phyloP scores from a whole-genome alignment of 2,329 filamentous ascomycete species.

The Aspergillus brunneoviolaceus region DNA sequence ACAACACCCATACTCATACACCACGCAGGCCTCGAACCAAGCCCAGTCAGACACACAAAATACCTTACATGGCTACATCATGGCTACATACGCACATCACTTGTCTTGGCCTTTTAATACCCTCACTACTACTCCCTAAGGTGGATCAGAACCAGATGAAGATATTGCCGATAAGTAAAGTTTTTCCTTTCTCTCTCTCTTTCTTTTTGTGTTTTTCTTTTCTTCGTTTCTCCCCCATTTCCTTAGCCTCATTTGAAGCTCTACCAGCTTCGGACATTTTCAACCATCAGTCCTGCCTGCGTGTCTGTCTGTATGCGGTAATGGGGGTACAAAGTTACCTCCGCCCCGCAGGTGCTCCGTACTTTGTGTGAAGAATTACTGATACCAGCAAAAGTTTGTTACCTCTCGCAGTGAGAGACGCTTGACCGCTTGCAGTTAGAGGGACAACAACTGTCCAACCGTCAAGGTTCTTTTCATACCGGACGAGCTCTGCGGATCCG shows the following conservation, averaged over 20 bases:
- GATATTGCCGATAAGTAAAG: neutral
- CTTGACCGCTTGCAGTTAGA: conserved; percentile 11
- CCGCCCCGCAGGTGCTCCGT: neutral
- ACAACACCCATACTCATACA: conserved; percentile 1
- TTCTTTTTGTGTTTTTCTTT: no score
- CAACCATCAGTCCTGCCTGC: neutral
- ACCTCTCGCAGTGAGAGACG: neutral
- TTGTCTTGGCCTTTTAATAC: no score
- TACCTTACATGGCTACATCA: neutral
- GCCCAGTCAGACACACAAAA: neutral
- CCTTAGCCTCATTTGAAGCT: neutral
- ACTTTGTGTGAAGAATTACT: conserved; percentile 2
- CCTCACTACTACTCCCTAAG: neutral
- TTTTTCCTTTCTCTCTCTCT: neutral
- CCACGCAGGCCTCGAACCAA: conserved; percentile 6
- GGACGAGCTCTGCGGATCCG: conserved; percentile 5
- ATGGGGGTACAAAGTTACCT: neutral
- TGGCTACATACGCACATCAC: neutral
- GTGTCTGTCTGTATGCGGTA: neutral
- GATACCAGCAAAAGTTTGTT: conserved; percentile 1
- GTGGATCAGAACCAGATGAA: neutral
- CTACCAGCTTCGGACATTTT: neutral
- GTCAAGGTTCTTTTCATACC: conserved; percentile 9
- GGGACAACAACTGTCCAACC: conserved; percentile 13
- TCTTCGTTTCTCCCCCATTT: neutral